Evolutionary conservation across 2,329 filamentous ascomycete species (phyloP).

Genomic region (Calycina herbarum): DNA sequence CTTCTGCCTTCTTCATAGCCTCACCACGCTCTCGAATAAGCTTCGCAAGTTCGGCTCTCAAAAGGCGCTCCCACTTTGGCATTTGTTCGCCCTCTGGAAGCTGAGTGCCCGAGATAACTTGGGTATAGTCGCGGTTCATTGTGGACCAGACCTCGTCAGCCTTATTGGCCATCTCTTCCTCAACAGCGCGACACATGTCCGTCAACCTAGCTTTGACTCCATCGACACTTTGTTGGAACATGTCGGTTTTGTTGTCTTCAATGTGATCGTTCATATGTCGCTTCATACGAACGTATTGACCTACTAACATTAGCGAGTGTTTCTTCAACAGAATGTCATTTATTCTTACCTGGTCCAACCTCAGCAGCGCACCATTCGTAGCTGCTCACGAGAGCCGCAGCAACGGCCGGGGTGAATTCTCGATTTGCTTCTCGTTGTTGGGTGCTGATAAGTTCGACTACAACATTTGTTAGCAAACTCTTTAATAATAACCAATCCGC

Average conservation of each 20-base stretch:
- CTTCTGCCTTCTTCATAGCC: not conserved
- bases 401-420: slow-evolving; percentile 51
- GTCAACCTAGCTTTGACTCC: slow-evolving; percentile 44
- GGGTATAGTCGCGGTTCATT: slow-evolving; percentile 38
- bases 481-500: not conserved
- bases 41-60: slow-evolving; percentile 30
- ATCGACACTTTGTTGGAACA: slow-evolving; percentile 50
- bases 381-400: slow-evolving; percentile 44
- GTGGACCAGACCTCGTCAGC: slow-evolving; percentile 35
- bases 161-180: slow-evolving; percentile 31
- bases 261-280: slow-evolving; percentile 48
- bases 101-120: slow-evolving; percentile 33
- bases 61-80: slow-evolving; percentile 33
- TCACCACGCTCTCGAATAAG: slow-evolving; percentile 16
- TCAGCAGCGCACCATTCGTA: slow-evolving; percentile 49
- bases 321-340: not conserved
- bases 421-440: slow-evolving; percentile 54
- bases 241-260: slow-evolving; percentile 40
- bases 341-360: slow-evolving; percentile 35
- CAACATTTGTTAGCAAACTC: not conserved
- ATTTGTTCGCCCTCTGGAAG: slow-evolving; percentile 30
- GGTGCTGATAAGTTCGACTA: slow-evolving; percentile 41
- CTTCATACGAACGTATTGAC: slow-evolving; percentile 55
- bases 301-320: slow-evolving; percentile 28
- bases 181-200: slow-evolving; percentile 37